Conservation (phyloP, 2,329 filamentous ascomycete species). For the Exserohilum rostratum region DNA sequence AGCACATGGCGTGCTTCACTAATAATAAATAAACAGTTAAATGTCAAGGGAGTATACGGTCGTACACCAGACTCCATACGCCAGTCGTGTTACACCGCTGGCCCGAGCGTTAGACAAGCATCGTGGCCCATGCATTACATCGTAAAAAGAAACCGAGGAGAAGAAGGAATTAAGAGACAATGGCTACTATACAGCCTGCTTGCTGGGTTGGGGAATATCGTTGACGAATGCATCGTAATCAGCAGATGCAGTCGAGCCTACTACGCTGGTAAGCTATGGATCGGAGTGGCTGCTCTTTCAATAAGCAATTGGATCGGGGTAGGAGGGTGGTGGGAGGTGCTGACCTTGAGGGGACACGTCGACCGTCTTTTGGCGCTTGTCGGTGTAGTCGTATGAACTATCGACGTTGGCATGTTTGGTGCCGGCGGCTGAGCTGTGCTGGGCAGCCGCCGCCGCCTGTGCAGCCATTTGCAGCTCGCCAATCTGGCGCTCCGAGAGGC, state of each 20-base stretch:
- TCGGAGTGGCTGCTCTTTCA: constrained; percentile 35
- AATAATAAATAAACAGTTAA: background rate
- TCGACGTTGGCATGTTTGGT: constrained; percentile 45
- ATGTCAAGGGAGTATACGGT: constrained; percentile 3
- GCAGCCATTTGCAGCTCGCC: constrained; percentile 43
- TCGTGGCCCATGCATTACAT: constrained; percentile 29
- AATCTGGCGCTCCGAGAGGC: constrained; percentile 47
- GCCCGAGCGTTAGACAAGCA: constrained; percentile 17
- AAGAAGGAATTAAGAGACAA: background rate
- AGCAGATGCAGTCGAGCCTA: constrained; percentile 19
- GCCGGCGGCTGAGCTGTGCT: constrained; percentile 38
- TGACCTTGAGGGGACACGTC: constrained; percentile 46
- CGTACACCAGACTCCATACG: constrained; percentile 18
- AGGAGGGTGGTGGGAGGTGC: constrained; percentile 29
- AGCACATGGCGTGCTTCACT: background rate
- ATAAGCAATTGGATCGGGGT: constrained; percentile 41
- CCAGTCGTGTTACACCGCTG: constrained; percentile 21
- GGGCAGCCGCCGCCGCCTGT: constrained; percentile 43
- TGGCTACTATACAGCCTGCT: constrained; percentile 17
- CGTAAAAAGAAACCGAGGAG: constrained; percentile 13
- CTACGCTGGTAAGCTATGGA: constrained; percentile 31
- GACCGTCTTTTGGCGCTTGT: constrained; percentile 43
- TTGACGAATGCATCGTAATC: constrained; percentile 29
- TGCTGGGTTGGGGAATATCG: constrained; percentile 26
- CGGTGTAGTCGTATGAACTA: constrained; percentile 41